phyloP scores from a whole-genome alignment of 257 asterid species.

The Lithospermum erythrorhizon region DNA sequence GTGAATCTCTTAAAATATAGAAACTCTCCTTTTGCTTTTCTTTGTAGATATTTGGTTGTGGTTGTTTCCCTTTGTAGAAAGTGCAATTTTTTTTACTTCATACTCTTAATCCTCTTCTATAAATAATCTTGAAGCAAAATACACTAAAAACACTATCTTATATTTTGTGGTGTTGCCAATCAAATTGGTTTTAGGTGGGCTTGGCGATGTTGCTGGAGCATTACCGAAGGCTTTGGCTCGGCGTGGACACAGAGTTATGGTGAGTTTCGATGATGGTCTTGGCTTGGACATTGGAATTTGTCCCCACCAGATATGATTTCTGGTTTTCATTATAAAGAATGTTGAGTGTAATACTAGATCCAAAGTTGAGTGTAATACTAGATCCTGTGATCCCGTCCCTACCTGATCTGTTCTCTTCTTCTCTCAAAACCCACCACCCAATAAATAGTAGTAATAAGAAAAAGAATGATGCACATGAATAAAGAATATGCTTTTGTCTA shows the following conservation, averaged over 20 bases:
- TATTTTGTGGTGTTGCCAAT: slow-evolving; percentile 5
- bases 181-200: slow-evolving; percentile 58
- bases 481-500: neutral
- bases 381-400: neutral
- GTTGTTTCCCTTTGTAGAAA: too few relatives aligned
- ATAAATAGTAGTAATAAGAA: too few relatives aligned
- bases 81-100: too few relatives aligned
- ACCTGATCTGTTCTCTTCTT: neutral
- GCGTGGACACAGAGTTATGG: slow-evolving; percentile 99
- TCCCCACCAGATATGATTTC: neutral
- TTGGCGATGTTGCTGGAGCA: slow-evolving; percentile 99
- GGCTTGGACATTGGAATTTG: slow-evolving; percentile 7
- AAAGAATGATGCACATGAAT: too few relatives aligned
- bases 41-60: too few relatives aligned
- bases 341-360: neutral
- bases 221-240: slow-evolving; percentile 97
- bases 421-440: neutral
- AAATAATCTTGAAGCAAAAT: neutral
- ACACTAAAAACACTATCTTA: neutral
- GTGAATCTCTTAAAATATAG: too few relatives aligned
- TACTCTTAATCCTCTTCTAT: too few relatives aligned
- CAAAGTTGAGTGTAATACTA: neutral
- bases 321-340: neutral
- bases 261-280: slow-evolving; percentile 15
- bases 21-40: too few relatives aligned